These are phyloP conservation scores for Candida anutae DNA, from an alignment of 1,139 yeast species.

Conservation along the genomic window DNA sequence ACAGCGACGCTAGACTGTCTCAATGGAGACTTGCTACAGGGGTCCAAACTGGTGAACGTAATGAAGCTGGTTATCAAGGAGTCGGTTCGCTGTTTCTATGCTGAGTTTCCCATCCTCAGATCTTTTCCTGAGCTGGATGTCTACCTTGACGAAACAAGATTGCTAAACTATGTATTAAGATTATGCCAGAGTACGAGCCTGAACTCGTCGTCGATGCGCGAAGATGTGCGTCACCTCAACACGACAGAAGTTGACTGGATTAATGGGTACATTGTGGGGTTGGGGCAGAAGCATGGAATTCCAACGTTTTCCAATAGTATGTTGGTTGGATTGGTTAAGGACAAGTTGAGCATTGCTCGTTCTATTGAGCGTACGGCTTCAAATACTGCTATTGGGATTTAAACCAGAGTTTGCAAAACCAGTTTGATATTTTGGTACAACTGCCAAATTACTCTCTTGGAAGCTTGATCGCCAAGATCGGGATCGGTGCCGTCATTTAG, in stretches of 20 bases:
- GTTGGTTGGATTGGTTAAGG: conserved; percentile 40
- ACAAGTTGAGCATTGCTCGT: conserved; percentile 28
- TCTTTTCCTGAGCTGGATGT: conserved; percentile 28
- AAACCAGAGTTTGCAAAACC: not conserved
- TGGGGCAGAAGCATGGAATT: conserved; percentile 39
- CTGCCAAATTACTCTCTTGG: not conserved
- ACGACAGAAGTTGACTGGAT: conserved; percentile 73
- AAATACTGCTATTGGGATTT: conserved; percentile 1
- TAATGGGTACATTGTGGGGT: conserved; percentile 58
- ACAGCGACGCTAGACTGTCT: conserved; percentile 60
- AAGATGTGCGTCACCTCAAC: conserved; percentile 56
- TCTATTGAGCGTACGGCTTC: conserved; percentile 20
- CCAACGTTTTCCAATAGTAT: conserved; percentile 41
- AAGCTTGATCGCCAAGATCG: no score
- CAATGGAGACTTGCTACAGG: conserved; percentile 59
- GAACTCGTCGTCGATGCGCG: conserved; percentile 85
- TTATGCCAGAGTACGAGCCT: conserved; percentile 40
- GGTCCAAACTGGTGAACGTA: conserved; percentile 22
- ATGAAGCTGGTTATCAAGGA: conserved; percentile 40
- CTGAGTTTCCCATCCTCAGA: conserved; percentile 26
- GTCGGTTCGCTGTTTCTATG: conserved; percentile 30
- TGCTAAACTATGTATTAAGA: conserved; percentile 40
- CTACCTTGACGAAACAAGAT: conserved; percentile 31
- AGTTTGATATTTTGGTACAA: no score
- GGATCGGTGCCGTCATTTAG: no score